A percentile compares a stretch with the other conserved stretches of the same genome.
Conservation (phyloP, 2,329 filamentous ascomycete genomes). For the Venturiaceae sp. region DNA sequence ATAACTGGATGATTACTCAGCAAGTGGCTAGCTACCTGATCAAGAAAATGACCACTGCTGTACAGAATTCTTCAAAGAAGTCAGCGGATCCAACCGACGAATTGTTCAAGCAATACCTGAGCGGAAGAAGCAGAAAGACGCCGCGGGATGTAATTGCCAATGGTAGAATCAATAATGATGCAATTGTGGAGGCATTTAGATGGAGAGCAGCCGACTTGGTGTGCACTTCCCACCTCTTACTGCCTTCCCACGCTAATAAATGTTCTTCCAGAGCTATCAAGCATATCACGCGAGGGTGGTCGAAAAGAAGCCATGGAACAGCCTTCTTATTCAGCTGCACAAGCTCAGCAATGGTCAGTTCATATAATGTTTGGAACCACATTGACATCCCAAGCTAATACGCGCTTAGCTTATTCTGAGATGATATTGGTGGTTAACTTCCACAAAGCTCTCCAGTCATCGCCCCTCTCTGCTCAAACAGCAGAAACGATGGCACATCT, state of each 20-base stretch:
- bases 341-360: conserved; percentile 23
- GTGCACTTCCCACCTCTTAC: conserved; percentile 3
- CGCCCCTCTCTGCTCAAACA: conserved; percentile 17
- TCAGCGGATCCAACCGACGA: conserved; percentile 29
- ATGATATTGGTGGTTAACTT: conserved; percentile 39
- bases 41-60: conserved; percentile 39
- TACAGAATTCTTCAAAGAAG: conserved; percentile 20
- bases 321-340: conserved; percentile 32
- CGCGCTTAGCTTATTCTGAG: conserved; percentile 33
- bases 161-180: conserved; percentile 24
- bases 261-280: not conserved
- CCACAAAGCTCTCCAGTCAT: conserved; percentile 26
- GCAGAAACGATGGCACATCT: conserved; percentile 28
- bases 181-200: conserved; percentile 34
- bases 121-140: conserved; percentile 18
- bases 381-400: not conserved
- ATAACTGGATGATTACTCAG: conserved; percentile 50
- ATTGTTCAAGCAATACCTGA: conserved; percentile 31
- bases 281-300: conserved; percentile 35
- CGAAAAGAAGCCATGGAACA: conserved; percentile 38
- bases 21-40: conserved; percentile 41
- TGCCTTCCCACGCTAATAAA: not conserved
- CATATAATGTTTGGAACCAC: not conserved
- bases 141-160: conserved; percentile 18
- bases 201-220: conserved; percentile 33